phyloP scores from a whole-genome alignment of 371 early-diverging fungal genomes.

The Fennellomyces sp. region DNA sequence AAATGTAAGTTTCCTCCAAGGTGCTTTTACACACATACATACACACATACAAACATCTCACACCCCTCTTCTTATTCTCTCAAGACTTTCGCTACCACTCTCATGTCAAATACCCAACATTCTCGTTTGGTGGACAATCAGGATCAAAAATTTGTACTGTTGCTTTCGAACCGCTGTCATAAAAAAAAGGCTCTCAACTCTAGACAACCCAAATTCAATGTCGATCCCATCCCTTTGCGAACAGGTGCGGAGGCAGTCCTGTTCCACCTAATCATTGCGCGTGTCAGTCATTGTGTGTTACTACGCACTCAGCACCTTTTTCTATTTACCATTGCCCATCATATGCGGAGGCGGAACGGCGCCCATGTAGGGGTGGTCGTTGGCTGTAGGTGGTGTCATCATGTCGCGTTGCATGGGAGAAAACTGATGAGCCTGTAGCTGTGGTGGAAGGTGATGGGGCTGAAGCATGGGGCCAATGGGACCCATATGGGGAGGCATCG shows the following conservation, averaged over 20 bases:
- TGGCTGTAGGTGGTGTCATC: conserved; percentile 22
- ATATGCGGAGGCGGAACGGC: conserved; percentile 32
- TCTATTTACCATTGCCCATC: conserved; percentile 34
- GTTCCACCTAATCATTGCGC: conserved; percentile 9
- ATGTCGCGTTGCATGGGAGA: conserved; percentile 39
- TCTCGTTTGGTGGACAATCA: conserved; percentile 85
- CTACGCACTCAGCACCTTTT: too few relatives aligned
- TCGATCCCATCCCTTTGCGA: conserved; percentile 42
- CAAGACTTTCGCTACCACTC: conserved; percentile 71
- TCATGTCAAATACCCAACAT: conserved; percentile 79
- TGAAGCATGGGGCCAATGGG: conserved; percentile 31
- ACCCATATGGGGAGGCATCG: conserved; percentile 35
- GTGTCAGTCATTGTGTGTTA: too few relatives aligned
- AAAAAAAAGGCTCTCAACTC: not conserved
- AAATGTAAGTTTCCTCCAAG: conserved; percentile 40
- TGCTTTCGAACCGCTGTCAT: conserved; percentile 59
- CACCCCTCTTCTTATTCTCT: conserved; percentile 10
- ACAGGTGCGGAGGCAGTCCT: conserved; percentile 33
- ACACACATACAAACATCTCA: not conserved
- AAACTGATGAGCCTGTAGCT: conserved; percentile 22
- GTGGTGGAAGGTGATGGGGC: conserved; percentile 30
- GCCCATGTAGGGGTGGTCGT: conserved; percentile 24
- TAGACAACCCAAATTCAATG: conserved; percentile 19
- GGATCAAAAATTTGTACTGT: conserved; percentile 88
- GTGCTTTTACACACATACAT: not conserved